Conservation (phyloP, 2,329 filamentous ascomycete genomes). For the Blumeriella jaapii region DNA sequence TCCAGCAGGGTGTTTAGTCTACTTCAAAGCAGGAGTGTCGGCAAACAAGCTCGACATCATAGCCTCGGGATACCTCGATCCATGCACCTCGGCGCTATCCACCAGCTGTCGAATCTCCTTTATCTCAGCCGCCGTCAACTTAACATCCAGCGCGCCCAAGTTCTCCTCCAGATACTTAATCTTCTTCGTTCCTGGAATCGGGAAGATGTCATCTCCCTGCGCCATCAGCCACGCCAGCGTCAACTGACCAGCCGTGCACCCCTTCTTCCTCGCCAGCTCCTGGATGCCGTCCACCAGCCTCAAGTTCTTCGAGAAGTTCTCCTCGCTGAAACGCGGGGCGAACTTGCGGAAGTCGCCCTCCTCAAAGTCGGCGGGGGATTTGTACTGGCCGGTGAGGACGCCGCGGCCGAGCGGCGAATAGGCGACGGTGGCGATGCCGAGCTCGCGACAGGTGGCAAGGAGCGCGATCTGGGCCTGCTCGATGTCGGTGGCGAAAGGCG, state of each 20-base stretch:
- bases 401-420: slow-evolving; percentile 36
- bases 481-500: slow-evolving; percentile 42
- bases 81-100: slow-evolving; percentile 22
- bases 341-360: slow-evolving; percentile 38
- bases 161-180: slow-evolving; percentile 38
- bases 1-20: too few species aligned
- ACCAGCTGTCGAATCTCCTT: slow-evolving; percentile 28
- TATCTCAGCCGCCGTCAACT: slow-evolving; percentile 29
- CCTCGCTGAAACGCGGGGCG: slow-evolving; percentile 37
- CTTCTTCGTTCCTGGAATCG: slow-evolving; percentile 43
- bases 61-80: slow-evolving; percentile 5
- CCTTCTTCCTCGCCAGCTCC: slow-evolving; percentile 41
- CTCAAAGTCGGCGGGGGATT: slow-evolving; percentile 35
- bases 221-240: slow-evolving; percentile 52
- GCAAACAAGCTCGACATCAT: slow-evolving; percentile 11
- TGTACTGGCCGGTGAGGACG: slow-evolving; percentile 37
- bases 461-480: slow-evolving; percentile 37
- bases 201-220: slow-evolving; percentile 48
- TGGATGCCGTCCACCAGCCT: slow-evolving; percentile 39
- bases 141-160: slow-evolving; percentile 25
- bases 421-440: slow-evolving; percentile 30
- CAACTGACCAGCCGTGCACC: slow-evolving; percentile 42
- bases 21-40: slow-evolving; percentile 13
- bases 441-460: slow-evolving; percentile 41
- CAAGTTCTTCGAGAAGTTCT: slow-evolving; percentile 40